Evolutionary conservation across 371 early-diverging fungal genomes (phyloP), one percentile per base, ranked within the genome.

Genomic region (Rhizopus arrhizus): DNA sequence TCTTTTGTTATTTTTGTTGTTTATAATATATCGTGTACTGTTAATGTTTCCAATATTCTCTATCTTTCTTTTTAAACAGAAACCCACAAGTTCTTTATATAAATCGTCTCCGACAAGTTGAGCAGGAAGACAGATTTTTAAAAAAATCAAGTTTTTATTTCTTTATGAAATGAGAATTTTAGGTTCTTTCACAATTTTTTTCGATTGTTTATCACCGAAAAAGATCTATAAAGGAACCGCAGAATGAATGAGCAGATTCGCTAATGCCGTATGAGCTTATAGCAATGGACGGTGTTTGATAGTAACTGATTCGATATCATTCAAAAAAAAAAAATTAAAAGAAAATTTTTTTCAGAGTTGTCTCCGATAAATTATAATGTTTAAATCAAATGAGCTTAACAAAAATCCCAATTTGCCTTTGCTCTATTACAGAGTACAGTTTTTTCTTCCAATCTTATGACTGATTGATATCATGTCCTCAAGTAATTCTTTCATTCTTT

Each of bases 241-340:
- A 43, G 43, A 43, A 43, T 13, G 43, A 43, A 11, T 43, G 43
- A 43, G 8, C 43, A 43, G 43, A 43, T 43, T 43, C 43, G 43
- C 43, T 13, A 13, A 43, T 43, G 43, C 43, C 43, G 43, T 13
- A 43, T 43, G 22, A 43, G 43, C 43, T 15, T n/a, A 1, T 15
- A 43, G 43, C 43, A 13, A 43, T 43, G 11, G 15, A 43, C 43
- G 43, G 43, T 43, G 43, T 43, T 43, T 43, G 43, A 43, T 43
- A 43, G 43, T 43, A 43, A 43, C 43, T 43, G 43, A 43, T n/a
- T 43, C 43, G 15, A 43, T n/a, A 43, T 43, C 15, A 40, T 40
- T 40, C 12, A 40, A 10, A 83, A 80, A 77, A 9, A 75, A 9
- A 75, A 80, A 10, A 83, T 82, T 48, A 81, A 80, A 6, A 64